These are phyloP conservation scores for Gnaphalium uliginosum DNA, from an alignment of 129 eudicot species.

Conservation along the genomic window DNA sequence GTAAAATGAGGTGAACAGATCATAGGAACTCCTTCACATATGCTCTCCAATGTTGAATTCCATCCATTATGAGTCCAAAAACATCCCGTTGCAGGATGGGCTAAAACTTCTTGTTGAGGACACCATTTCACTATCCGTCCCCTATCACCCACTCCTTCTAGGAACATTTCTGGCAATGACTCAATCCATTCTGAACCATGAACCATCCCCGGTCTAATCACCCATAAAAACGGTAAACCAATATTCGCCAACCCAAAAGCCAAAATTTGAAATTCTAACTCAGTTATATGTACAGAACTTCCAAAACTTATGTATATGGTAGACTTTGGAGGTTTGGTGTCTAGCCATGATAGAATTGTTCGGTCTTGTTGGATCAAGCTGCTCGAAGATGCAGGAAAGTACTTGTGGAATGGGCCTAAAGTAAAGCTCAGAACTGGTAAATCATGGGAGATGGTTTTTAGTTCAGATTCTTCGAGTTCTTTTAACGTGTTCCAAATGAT, in stretches of 20 bases:
- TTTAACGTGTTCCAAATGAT: slow-evolving; percentile 49
- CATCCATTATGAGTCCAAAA: slow-evolving; percentile 73
- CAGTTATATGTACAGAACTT: slow-evolving; percentile 39
- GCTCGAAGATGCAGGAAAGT: slow-evolving; percentile 34
- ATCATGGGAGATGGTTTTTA: slow-evolving; percentile 16
- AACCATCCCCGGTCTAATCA: slow-evolving; percentile 49
- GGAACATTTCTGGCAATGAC: slow-evolving; percentile 35
- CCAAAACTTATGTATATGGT: slow-evolving; percentile 66
- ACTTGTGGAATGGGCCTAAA: slow-evolving; percentile 51
- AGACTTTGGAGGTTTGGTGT: slow-evolving; percentile 38
- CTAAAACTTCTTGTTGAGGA: slow-evolving; percentile 57
- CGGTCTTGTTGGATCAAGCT: slow-evolving; percentile 44
- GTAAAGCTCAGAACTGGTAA: slow-evolving; percentile 40
- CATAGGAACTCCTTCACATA: slow-evolving; percentile 56
- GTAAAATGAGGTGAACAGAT: slow-evolving; percentile 38
- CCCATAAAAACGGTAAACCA: slow-evolving; percentile 51
- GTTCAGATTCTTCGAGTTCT: slow-evolving; percentile 46
- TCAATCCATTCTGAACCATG: slow-evolving; percentile 38
- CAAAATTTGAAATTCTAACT: slow-evolving; percentile 36
- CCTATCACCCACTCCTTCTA: slow-evolving; percentile 33
- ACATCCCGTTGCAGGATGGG: slow-evolving; percentile 42
- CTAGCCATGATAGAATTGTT: slow-evolving; percentile 44
- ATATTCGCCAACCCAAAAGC: slow-evolving; percentile 47
- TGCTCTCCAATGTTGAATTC: slow-evolving; percentile 67
- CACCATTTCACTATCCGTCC: slow-evolving; percentile 67